These are phyloP conservation scores for Delitschia confertaspora DNA, from an alignment of 495 filamentous ascomycete species.

Conservation along the genomic window DNA sequence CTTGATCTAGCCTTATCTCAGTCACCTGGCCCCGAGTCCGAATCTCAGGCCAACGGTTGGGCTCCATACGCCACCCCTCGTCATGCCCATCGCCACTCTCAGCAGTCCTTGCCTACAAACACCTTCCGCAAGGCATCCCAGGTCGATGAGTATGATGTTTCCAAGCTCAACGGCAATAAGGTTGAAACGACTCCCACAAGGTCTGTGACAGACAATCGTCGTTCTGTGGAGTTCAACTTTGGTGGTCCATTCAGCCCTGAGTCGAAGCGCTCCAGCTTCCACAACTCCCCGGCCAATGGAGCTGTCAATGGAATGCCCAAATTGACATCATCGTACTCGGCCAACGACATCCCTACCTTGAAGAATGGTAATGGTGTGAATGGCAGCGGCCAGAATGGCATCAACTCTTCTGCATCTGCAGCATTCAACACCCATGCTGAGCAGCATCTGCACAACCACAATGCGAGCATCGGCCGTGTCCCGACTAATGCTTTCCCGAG, in stretches of 20 bases:
- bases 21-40: slow-evolving; percentile 51
- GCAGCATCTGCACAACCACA: slow-evolving; percentile 74
- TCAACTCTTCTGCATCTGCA: slow-evolving; percentile 44
- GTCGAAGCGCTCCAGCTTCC: slow-evolving; percentile 32
- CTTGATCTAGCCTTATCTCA: slow-evolving; percentile 70
- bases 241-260: slow-evolving; percentile 18
- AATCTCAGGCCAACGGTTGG: slow-evolving; percentile 47
- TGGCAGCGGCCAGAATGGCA: slow-evolving; percentile 26
- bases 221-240: slow-evolving; percentile 43
- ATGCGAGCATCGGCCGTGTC: slow-evolving; percentile 69
- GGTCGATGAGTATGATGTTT: slow-evolving; percentile 27
- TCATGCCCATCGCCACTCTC: slow-evolving; percentile 65
- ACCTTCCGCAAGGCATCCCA: slow-evolving; percentile 29
- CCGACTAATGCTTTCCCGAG: slow-evolving; percentile 51
- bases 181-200: slow-evolving; percentile 27
- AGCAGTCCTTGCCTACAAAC: slow-evolving; percentile 71
- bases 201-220: slow-evolving; percentile 48
- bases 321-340: slow-evolving; percentile 80
- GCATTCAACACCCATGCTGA: slow-evolving; percentile 60
- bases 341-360: slow-evolving; percentile 80
- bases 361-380: slow-evolving; percentile 50
- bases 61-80: slow-evolving; percentile 38
- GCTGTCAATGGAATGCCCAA: slow-evolving; percentile 40
- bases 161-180: slow-evolving; percentile 19
- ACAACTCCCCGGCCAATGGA: slow-evolving; percentile 43